Base-by-base conservation (phyloP, 306 rosid genomes). In the Cucumis sativus region DNA sequence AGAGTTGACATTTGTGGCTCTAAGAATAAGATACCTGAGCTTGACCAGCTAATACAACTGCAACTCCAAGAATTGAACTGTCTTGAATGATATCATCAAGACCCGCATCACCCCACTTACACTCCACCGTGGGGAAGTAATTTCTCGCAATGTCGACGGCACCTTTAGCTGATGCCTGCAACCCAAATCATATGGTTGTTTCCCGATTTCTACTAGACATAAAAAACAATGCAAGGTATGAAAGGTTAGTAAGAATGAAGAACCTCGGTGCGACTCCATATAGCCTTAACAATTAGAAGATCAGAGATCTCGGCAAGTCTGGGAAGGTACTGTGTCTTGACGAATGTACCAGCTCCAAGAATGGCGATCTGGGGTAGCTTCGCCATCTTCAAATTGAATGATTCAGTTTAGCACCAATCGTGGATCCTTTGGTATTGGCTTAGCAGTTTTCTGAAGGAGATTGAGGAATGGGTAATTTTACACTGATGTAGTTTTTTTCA, bases 1-100 rank as follows among this genome's bases (percentile, higher is more conserved):
- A 5, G 54, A 47, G 17, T 13, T 47, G 3, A 47, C 54, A 47
- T 47, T 47, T 47, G 6, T 47, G 6, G 54, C 54, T 47, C 54
- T 47, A 47, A 47, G 3, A 58, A 55, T 47, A 75, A 57, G 55
- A 76, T 37, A 91, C 98, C 97, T 94, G 98, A 81, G 84, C 82
- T 85, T 94, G 98, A 47, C 91, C 97, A 80, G 98, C 96, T 83
- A 94, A 85, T 74, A 90, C 97, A 33, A 94, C 96, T n/a, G 93
- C 87, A 78, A 94, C 98, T 15, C 97, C 97, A 70, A 81, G 41
- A 0, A 94, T 85, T 25, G 93, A 91, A 61, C 28, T 51, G 80
- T 94, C 97, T 43, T 82, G 86, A 71, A 81, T 64, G 61, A 94
- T 90, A 35, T 91, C 91, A 40, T 88, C 78, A 52, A 94, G 89